Base-by-base conservation (phyloP, 768 basidiomycete genomes). In the Mycena leptocephala region DNA sequence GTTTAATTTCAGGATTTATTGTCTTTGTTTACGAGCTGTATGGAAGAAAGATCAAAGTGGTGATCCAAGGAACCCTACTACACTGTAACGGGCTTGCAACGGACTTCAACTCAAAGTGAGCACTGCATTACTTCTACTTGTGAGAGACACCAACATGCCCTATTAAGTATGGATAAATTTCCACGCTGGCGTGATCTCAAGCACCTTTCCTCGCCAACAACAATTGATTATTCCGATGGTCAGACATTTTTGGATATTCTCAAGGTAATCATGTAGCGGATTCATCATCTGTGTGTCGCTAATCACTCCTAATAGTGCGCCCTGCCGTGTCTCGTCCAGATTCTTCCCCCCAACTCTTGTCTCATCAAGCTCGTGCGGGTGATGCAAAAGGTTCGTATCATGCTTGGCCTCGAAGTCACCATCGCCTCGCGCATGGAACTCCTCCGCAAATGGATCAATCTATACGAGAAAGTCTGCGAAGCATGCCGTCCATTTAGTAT, bases 41-140 rank as follows among this genome's bases (percentile, higher is more conserved):
- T n/a, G n/a, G n/a, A n/a, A n/a, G n/a, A n/a, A n/a, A n/a, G n/a
- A n/a, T n/a, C n/a, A n/a, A n/a, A n/a, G n/a, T n/a, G n/a, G n/a
- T n/a, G n/a, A n/a, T n/a, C n/a, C n/a, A n/a, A n/a, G n/a, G n/a
- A n/a, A n/a, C n/a, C n/a, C n/a, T n/a, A n/a, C n/a, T n/a, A n/a
- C n/a, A n/a, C n/a, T n/a, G n/a, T n/a, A 4, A 26, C 5, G 53
- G 65, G 13, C 64, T 59, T 5, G 39, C 64, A 10, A 41, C 35
- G n/a, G 30, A 33, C 10, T 74, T 74, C 33, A 74, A 74, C 43
- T 22, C 24, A 16, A 22, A 67, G 72, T 74, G n/a, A 1, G 22
- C 14, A 1, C 1, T 24, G 2, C 8, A n/a, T 14, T 20, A 16
- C 24, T 30, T 41, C 11, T 11, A 7, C 13, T 26, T n/a, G 20